These are phyloP conservation scores for Venturia nashicola DNA, from an alignment of 2,329 filamentous ascomycete genomes.

Conservation along the genomic window DNA sequence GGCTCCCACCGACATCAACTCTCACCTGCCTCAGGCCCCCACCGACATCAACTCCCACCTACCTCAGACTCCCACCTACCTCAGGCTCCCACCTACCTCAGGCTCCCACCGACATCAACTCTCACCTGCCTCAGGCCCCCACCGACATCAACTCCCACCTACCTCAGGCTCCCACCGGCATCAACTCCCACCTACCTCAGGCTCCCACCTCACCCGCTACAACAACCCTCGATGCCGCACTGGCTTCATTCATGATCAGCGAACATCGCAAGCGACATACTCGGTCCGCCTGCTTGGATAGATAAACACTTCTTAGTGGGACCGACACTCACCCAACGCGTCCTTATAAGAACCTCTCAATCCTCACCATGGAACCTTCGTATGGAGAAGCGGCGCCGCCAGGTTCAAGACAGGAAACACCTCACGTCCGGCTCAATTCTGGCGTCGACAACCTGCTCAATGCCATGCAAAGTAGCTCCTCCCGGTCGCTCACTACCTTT, in stretches of 20 bases:
- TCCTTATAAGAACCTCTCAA: neutral
- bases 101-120: neutral
- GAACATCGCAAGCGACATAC: neutral
- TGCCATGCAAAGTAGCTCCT: conserved; percentile 14
- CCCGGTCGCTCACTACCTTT: conserved; percentile 19
- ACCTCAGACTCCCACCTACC: neutral
- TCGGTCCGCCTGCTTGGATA: neutral
- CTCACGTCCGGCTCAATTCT: conserved; percentile 54
- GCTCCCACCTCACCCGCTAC: neutral
- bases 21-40: too few species aligned
- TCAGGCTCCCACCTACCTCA: neutral
- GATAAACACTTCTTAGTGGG: neutral
- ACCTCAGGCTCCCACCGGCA: neutral
- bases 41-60: neutral
- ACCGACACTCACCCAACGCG: neutral
- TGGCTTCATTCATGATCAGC: neutral
- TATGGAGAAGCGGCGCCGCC: neutral
- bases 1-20: neutral
- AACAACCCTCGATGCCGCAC: neutral
- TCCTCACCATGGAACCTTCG: neutral
- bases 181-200: too few species aligned
- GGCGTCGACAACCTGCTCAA: conserved; percentile 40
- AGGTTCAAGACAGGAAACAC: conserved; percentile 27
- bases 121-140: too few species aligned
- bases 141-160: neutral